These are phyloP conservation scores for Fusarium incarnatum DNA, from an alignment of 2,329 filamentous ascomycete genomes.

Conservation along the genomic window DNA sequence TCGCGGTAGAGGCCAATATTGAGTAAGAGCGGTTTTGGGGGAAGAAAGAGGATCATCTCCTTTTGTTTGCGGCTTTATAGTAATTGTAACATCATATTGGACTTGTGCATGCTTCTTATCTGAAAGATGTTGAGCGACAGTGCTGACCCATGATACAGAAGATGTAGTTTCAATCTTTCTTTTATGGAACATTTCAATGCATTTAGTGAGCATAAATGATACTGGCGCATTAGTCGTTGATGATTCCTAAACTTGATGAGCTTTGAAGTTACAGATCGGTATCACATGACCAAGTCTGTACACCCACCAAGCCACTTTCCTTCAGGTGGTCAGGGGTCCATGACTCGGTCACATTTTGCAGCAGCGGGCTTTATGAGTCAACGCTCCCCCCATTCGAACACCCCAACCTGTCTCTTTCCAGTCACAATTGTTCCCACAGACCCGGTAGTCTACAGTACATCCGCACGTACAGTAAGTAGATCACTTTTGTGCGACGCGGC, in stretches of 20 bases:
- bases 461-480: slow-evolving; percentile 13
- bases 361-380: slow-evolving; percentile 45
- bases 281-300: slow-evolving; percentile 6
- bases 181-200: neutral
- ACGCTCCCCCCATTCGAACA: slow-evolving; percentile 38
- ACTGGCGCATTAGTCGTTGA: neutral
- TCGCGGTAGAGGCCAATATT: slow-evolving; percentile 1
- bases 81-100: slow-evolving; percentile 33
- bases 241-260: neutral
- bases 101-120: slow-evolving; percentile 1
- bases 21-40: slow-evolving; percentile 7
- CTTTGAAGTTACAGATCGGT: neutral
- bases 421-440: slow-evolving; percentile 37
- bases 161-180: rapidly evolving
- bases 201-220: neutral
- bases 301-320: neutral
- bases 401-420: slow-evolving; percentile 36
- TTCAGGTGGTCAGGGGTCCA: slow-evolving; percentile 14
- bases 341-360: slow-evolving; percentile 40
- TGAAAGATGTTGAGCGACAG: neutral
- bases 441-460: slow-evolving; percentile 18
- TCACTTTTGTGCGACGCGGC: slow-evolving; percentile 22
- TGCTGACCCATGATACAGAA: neutral
- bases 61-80: slow-evolving; percentile 14
- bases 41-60: slow-evolving; percentile 6